Evolutionary conservation across 23 red algal genomes (phyloP).

Genomic region (Gracilaria domingensis): DNA sequence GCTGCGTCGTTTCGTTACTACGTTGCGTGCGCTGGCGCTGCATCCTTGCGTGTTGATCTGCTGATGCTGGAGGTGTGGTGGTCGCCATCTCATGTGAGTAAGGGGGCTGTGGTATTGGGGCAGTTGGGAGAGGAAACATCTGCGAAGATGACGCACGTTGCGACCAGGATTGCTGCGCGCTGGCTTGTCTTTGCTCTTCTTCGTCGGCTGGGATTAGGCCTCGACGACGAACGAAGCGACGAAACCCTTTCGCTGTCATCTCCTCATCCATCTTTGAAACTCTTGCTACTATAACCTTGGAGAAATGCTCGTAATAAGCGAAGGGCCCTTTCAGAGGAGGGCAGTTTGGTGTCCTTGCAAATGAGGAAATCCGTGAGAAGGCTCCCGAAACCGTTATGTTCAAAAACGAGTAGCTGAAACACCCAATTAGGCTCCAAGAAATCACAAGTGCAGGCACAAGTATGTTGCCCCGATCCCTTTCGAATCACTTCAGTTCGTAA

Average conservation of each 20-base stretch:
- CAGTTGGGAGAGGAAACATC: not conserved
- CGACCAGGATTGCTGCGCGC: not conserved
- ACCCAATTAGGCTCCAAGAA: no score
- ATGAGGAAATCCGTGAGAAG: no score
- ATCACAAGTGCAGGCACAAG: no score
- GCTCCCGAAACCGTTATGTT: no score
- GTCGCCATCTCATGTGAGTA: slow-evolving; percentile 12
- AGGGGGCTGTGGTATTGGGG: not conserved
- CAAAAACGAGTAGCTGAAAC: no score
- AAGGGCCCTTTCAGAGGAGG: no score
- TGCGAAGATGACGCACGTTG: not conserved
- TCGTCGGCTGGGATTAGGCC: slow-evolving; percentile 19
- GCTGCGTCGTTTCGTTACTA: slow-evolving; percentile 6
- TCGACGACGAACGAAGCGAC: slow-evolving; percentile 46
- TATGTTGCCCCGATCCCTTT: no score
- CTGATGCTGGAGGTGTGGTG: not conserved
- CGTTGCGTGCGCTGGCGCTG: not conserved
- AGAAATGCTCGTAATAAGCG: no score
- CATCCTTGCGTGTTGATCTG: slow-evolving; percentile 25
- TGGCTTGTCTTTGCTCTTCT: slow-evolving; percentile 13
- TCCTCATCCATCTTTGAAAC: slow-evolving; percentile 49
- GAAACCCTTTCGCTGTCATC: slow-evolving; percentile 54
- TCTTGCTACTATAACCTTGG: no score
- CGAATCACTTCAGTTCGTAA: no score
- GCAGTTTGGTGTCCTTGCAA: no score